Base-by-base conservation (phyloP, 305 asterid genomes). In the Striga hermonthica region DNA sequence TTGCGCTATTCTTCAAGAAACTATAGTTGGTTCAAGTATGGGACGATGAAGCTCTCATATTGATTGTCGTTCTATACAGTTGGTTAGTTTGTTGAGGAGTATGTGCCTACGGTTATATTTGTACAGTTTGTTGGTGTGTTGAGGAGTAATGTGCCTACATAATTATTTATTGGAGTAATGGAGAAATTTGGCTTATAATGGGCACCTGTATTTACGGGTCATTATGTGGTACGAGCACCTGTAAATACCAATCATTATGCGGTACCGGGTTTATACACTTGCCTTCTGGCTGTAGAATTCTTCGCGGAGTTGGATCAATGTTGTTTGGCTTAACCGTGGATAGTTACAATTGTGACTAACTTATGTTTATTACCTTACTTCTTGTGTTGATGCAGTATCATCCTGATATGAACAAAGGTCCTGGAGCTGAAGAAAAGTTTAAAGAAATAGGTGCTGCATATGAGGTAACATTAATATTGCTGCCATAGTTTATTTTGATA, bases 371-470 rank as follows among this genome's bases (percentile, higher is more conserved):
- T 66, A 68, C 67, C 7, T 57, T 55, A 49, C 11, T 43, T 66
- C 13, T 72, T 64, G 35, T 34, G 4, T 55, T 71, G 71, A 50
- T 75, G 79, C 83, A 92, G 98, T 92, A 84, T 81, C 98, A 92
- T 80, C 98, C 97, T 67, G 98, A 92, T 79, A 81, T 84, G 95
- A 87, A 87, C 81, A 87, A 86, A 77, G 79, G 62, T 43, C 84
- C 86, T 54, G 95, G 94, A 47, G 77, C 98, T 69, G 97, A 92
- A 82, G 98, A 89, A 43, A 89, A 86, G 77, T 92, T 92, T 45
- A 92, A 92, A 79, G 91, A 89, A 76, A 87, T 92, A 62, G 84
- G 85, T 72, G 96, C 98, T 81, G 97, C 98, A 4, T 92, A 92
- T 41, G 98, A 92, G 98, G 98, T 92, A 75, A 52, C 56, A 12